Conservation (phyloP, 345 rosid species). For the Pelargonium nanum region DNA sequence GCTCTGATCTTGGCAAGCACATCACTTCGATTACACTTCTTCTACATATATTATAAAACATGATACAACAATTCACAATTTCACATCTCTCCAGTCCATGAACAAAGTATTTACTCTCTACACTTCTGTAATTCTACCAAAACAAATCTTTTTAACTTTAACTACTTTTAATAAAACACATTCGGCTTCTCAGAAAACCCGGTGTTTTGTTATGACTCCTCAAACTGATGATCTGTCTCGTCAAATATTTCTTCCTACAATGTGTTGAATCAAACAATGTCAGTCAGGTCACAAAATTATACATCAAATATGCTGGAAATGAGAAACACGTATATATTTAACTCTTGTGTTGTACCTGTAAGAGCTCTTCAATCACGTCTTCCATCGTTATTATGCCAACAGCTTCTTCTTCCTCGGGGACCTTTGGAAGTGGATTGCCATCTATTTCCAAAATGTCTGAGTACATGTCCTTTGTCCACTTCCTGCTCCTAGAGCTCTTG, state of each 20-base stretch:
- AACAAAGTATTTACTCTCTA: too few relatives aligned
- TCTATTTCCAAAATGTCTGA: conserved; percentile 30
- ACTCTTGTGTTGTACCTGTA: conserved; percentile 26
- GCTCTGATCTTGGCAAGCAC: too few relatives aligned
- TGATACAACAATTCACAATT: too few relatives aligned
- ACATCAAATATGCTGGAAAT: background rate
- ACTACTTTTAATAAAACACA: too few relatives aligned
- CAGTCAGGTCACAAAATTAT: background rate
- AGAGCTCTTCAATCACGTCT: conserved; percentile 58
- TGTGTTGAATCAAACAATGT: background rate
- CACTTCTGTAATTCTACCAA: background rate
- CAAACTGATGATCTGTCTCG: conserved; percentile 38
- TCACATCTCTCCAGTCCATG: too few relatives aligned
- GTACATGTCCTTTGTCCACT: conserved; percentile 33
- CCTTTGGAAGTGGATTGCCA: conserved; percentile 17
- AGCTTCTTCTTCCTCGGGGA: conserved; percentile 30
- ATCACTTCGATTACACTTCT: too few relatives aligned
- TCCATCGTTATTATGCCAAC: conserved; percentile 53
- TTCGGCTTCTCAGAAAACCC: background rate
- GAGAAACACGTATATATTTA: background rate
- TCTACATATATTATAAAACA: too few relatives aligned
- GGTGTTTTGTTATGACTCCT: background rate
- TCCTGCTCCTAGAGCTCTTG: conserved; percentile 26
- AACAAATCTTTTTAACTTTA: background rate
- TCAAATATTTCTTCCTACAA: conserved; percentile 61